A percentile compares a stretch with the other conserved stretches of the same genome.
phyloP scores from a whole-genome alignment of 495 filamentous ascomycete genomes.

The Aspergillus funiculosus region DNA sequence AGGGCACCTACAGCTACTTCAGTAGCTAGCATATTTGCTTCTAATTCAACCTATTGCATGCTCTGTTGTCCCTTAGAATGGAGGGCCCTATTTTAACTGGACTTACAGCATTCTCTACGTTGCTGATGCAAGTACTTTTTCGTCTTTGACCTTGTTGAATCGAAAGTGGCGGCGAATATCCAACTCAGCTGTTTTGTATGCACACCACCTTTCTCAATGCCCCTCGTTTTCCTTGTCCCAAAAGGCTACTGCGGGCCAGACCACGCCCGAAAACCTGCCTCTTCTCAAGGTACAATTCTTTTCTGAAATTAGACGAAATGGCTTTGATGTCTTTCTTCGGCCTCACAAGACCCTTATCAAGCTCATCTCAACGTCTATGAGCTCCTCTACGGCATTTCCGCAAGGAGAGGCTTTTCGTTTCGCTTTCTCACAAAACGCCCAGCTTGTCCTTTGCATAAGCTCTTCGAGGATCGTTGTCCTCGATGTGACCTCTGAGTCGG shows the following conservation, averaged over 20 bases:
- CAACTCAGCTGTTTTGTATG: constrained; percentile 65
- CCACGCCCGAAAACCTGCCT: constrained; percentile 50
- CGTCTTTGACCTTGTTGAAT: constrained; percentile 77
- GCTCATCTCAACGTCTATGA: constrained; percentile 76
- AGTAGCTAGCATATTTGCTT: not conserved
- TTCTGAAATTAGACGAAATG: constrained; percentile 65
- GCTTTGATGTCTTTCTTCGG: constrained; percentile 72
- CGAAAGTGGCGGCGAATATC: constrained; percentile 69
- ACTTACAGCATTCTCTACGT: constrained; percentile 63
- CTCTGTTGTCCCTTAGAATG: not conserved
- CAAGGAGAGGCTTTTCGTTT: constrained; percentile 85
- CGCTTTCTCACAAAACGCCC: constrained; percentile 66
- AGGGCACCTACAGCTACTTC: not conserved
- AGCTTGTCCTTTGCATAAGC: constrained; percentile 70
- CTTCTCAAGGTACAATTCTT: constrained; percentile 62
- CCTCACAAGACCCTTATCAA: constrained; percentile 66
- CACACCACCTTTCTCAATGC: constrained; percentile 67
- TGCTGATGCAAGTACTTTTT: constrained; percentile 72
- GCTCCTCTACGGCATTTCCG: constrained; percentile 71
- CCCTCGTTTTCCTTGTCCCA: constrained; percentile 59
- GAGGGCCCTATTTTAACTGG: constrained; percentile 16
- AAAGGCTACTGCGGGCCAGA: constrained; percentile 33
- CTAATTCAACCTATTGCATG: not conserved
- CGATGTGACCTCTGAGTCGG: constrained; percentile 51
- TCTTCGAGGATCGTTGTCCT: constrained; percentile 84